Evolutionary conservation across 169 alveolate species (phyloP).

Genomic region (Neospora caninum): DNA sequence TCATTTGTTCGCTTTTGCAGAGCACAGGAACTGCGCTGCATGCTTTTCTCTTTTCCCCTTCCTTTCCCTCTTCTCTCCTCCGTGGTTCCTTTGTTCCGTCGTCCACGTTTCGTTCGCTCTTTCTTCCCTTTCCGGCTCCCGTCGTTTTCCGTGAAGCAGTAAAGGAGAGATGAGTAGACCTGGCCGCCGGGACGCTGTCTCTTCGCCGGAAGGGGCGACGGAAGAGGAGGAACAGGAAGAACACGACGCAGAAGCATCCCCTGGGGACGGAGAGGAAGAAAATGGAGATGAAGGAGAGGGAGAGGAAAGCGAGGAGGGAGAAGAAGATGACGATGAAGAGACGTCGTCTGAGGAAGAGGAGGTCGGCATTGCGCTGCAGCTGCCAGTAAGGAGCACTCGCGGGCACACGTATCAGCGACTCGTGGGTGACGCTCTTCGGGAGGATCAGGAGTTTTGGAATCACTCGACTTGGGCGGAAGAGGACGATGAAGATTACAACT

Average conservation of each 20-base stretch:
- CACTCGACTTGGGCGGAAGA: conserved; percentile 89
- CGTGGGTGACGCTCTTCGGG: conserved; percentile 84
- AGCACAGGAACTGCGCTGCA: too few relatives aligned
- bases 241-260: background rate
- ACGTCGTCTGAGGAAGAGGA: conserved; percentile 70
- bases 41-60: too few relatives aligned
- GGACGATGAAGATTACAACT: conserved; percentile 85
- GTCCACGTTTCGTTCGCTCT: too few relatives aligned
- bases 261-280: background rate
- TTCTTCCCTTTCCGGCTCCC: too few relatives aligned
- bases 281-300: background rate
- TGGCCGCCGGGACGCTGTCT: too few relatives aligned
- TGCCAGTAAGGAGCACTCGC: conserved; percentile 82
- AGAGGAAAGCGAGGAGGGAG: conserved; percentile 21
- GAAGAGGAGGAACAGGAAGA: background rate
- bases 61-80: too few relatives aligned
- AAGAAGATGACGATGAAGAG: conserved; percentile 47
- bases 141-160: too few relatives aligned
- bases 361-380: conserved; percentile 85
- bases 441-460: conserved; percentile 86
- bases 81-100: too few relatives aligned
- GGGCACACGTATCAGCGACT: conserved; percentile 79
- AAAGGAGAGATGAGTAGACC: too few relatives aligned
- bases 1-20: too few relatives aligned
- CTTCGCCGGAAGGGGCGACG: background rate